phyloP scores from a whole-genome alignment of 768 basidiomycete genomes.

The Cyclocybe aegerita region DNA sequence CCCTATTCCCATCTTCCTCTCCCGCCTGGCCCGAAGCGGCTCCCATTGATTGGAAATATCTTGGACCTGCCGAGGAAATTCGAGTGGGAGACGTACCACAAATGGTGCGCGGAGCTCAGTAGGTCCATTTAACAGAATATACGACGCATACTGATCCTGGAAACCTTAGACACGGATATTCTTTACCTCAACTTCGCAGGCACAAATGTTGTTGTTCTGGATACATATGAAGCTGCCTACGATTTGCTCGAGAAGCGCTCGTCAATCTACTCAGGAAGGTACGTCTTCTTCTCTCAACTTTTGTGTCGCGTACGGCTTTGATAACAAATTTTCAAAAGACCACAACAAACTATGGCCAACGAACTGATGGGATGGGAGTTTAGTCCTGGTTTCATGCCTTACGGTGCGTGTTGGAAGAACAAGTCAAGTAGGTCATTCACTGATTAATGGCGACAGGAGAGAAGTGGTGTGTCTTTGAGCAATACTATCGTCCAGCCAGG shows the following conservation, averaged over 20 bases:
- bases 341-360: constrained; percentile 15
- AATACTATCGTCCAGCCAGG: too few relatives aligned
- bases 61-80: constrained; percentile 24
- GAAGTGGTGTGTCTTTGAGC: neutral
- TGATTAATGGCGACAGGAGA: neutral
- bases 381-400: constrained; percentile 10
- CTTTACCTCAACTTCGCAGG: constrained; percentile 26
- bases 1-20: constrained; percentile 11
- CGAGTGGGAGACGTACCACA: constrained; percentile 33
- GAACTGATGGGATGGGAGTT: constrained; percentile 21
- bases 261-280: constrained; percentile 36
- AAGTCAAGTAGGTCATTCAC: too few relatives aligned
- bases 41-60: constrained; percentile 39
- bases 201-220: constrained; percentile 27
- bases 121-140: neutral
- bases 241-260: constrained; percentile 44
- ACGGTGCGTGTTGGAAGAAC: constrained; percentile 3
- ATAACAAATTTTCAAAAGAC: neutral
- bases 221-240: constrained; percentile 32
- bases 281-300: neutral
- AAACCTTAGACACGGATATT: constrained; percentile 23
- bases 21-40: constrained; percentile 36
- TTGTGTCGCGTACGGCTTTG: too few relatives aligned
- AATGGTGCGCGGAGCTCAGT: constrained; percentile 37
- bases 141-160: neutral